Conservation (phyloP, 2,329 filamentous ascomycete genomes). For the Cladosporium velox region DNA sequence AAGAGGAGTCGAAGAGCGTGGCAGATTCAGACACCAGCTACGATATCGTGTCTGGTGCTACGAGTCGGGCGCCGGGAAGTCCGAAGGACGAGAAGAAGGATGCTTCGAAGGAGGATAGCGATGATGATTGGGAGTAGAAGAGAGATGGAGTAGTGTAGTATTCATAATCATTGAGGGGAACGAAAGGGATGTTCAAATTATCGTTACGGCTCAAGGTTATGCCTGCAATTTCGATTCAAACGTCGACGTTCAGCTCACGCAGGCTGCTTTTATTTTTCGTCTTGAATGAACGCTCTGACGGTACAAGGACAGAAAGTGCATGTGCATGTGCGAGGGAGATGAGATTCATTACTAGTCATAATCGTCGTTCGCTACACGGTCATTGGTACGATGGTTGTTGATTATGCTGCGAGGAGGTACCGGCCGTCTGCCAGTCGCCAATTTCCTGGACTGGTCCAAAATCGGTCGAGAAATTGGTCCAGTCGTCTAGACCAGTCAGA, state of each 20-base stretch:
- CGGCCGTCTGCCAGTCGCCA: neutral
- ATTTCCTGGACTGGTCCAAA: neutral
- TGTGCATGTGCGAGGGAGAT: neutral
- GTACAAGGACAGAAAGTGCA: neutral
- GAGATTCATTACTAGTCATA: neutral
- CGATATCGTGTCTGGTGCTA: conserved; percentile 77
- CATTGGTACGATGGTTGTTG: neutral
- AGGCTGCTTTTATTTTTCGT: neutral
- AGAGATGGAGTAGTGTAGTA: neutral
- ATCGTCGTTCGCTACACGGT: neutral
- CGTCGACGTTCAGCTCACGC: neutral
- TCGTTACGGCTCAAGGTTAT: neutral
- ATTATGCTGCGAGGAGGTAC: neutral
- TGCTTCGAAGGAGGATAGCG: conserved; percentile 31
- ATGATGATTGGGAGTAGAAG: conserved; percentile 42
- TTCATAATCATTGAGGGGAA: neutral
- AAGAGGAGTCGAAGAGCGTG: conserved; percentile 75
- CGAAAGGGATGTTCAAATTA: neutral
- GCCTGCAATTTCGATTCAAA: neutral
- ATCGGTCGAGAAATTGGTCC: conserved; percentile 26
- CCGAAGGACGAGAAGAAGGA: conserved; percentile 56
- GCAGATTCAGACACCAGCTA: conserved; percentile 95
- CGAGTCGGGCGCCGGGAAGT: conserved; percentile 73
- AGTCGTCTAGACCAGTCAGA: conserved; percentile 31
- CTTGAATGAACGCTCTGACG: neutral